These are phyloP conservation scores for Brettanomyces sp. DNA, from an alignment of 805 yeast species.

Conservation along the genomic window DNA sequence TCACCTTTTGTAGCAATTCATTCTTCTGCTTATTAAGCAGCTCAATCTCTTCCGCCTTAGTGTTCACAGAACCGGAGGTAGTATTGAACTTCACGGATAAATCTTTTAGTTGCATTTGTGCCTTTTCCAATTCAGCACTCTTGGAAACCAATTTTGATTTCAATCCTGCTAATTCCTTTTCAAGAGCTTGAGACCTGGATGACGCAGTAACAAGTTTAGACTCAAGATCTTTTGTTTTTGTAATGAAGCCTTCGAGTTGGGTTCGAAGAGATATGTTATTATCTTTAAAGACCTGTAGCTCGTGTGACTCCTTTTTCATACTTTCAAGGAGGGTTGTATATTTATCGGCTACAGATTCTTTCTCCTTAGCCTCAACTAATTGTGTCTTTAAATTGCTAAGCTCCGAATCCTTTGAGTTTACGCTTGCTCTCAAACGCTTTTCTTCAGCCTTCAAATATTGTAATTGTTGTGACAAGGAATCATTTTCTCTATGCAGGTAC, in stretches of 20 bases:
- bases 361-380: constrained; percentile 24
- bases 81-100: constrained; percentile 47
- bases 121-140: constrained; percentile 36
- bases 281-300: constrained; percentile 22
- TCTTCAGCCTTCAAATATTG: constrained; percentile 46
- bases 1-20: constrained; percentile 5
- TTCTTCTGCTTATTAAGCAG: constrained; percentile 18
- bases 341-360: constrained; percentile 13
- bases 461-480: constrained; percentile 52
- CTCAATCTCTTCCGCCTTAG: constrained; percentile 10
- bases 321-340: constrained; percentile 13
- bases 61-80: constrained; percentile 10
- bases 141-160: constrained; percentile 32
- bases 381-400: constrained; percentile 44
- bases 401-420: constrained; percentile 39
- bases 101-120: constrained; percentile 46
- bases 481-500: constrained; percentile 67
- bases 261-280: constrained; percentile 17
- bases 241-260: constrained; percentile 11
- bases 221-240: constrained; percentile 11
- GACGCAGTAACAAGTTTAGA: constrained; percentile 4
- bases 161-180: constrained; percentile 10
- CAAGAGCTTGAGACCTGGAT: constrained; percentile 8
- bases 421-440: constrained; percentile 39
- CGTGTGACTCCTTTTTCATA: constrained; percentile 20